A percentile compares a stretch with the other conserved stretches of the same genome.
Evolutionary conservation across 225 moss, liverwort and hornwort species (phyloP).

Genomic region (Lunularia cruciata): DNA sequence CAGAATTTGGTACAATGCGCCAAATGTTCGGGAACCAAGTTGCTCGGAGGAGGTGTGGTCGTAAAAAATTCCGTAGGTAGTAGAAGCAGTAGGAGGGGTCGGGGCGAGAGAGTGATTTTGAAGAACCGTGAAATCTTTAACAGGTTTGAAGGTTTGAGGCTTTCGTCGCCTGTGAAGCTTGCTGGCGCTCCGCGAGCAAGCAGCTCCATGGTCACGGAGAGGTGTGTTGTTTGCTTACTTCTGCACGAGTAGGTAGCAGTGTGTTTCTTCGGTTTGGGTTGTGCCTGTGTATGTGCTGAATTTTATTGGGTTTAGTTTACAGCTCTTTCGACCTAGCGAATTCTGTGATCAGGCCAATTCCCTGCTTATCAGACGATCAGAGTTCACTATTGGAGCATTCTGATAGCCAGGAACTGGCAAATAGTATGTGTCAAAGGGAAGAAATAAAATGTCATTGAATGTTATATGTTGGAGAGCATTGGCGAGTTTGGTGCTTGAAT

Average conservation of each 20-base stretch:
- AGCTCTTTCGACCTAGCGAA: too few species aligned
- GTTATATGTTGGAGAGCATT: too few species aligned
- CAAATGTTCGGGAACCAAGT: neutral
- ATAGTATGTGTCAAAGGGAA: too few species aligned
- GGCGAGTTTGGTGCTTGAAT: too few species aligned
- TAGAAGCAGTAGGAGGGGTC: slow-evolving; percentile 16
- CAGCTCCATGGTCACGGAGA: neutral
- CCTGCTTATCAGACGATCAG: too few species aligned
- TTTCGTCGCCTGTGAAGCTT: slow-evolving; percentile 13
- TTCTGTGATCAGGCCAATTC: too few species aligned
- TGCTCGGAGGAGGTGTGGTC: neutral
- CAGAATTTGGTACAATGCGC: slow-evolving; percentile 22
- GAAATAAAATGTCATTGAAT: too few species aligned
- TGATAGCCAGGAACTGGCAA: too few species aligned
- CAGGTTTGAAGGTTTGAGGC: slow-evolving; percentile 26
- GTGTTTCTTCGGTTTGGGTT: too few species aligned
- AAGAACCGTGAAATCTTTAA: slow-evolving; percentile 23
- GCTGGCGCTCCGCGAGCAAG: slow-evolving; percentile 3
- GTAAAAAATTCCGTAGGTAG: neutral
- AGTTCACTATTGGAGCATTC: too few species aligned
- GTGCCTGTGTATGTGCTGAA: neutral
- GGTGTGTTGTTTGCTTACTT: too few species aligned
- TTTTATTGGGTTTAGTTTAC: neutral
- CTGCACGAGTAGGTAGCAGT: too few species aligned
- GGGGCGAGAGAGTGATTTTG: slow-evolving; percentile 18